phyloP scores from a whole-genome alignment of 768 basidiomycete species.

The Amanita inopinata region DNA sequence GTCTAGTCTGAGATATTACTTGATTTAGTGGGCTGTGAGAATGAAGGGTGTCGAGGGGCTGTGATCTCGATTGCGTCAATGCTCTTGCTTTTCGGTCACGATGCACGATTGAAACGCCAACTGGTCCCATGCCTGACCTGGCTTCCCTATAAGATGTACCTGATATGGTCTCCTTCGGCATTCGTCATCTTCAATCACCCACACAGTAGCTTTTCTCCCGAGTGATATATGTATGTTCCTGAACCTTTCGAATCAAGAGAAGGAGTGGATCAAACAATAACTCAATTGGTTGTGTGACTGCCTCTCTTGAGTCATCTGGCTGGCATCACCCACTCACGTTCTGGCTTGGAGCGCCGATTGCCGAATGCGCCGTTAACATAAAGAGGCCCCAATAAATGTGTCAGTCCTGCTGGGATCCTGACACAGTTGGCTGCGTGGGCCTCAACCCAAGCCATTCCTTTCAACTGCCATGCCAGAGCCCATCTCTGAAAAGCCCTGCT shows the following conservation, averaged over 20 bases:
- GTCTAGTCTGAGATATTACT: too few relatives aligned
- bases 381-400: conserved; percentile 3
- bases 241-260: not conserved
- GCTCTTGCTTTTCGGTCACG: too few relatives aligned
- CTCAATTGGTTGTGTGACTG: too few relatives aligned
- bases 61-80: too few relatives aligned
- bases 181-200: too few relatives aligned
- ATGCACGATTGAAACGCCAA: too few relatives aligned
- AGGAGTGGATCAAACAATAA: not conserved
- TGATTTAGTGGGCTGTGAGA: too few relatives aligned
- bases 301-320: not conserved
- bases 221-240: not conserved
- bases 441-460: not conserved
- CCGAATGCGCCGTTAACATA: conserved; percentile 3
- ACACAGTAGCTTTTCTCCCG: too few relatives aligned
- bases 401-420: conserved; percentile 14
- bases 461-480: conserved; percentile 1
- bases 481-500: conserved; percentile 7
- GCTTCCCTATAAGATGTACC: too few relatives aligned
- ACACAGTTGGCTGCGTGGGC: not conserved
- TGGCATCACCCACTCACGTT: not conserved
- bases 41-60: too few relatives aligned
- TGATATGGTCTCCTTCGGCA: too few relatives aligned
- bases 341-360: conserved; percentile 10
- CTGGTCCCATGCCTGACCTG: too few relatives aligned